Base-by-base conservation (phyloP, 108 stramenopile species). In the Skeletonema menzelii region DNA sequence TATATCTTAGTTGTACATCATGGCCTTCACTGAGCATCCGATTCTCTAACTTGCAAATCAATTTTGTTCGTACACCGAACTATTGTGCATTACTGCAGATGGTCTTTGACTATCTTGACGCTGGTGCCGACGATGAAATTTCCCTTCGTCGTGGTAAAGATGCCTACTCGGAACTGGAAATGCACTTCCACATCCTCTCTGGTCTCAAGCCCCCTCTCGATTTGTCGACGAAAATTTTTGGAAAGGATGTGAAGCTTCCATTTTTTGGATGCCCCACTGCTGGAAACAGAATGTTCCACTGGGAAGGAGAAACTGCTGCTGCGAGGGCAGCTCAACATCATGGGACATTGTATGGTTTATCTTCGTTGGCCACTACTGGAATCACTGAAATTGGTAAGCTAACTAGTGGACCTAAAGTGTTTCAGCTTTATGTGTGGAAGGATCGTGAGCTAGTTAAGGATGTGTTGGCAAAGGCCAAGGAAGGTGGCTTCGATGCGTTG, bases 361-460 rank as follows among this genome's bases (percentile, higher is more conserved):
- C 90, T 15, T 87, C 87, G 12, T 72, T 96, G 57, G 95, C 95
- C 0, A 96, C 95, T 0, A 94, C 95, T 30, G 90, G 90, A 19
- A 94, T 94, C 69, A 76, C 84, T 22, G 90, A 94, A 70, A 91
- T 96, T 76, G 88, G 86, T 30, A 69, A 85, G 47, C 44, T 93
- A 31, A 81, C 85, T 59, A 83, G 82, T 53, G 89, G 89, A 30
- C 95, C 95, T 2, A 94, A 94, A 66, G 93, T 96, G 10, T 96
- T 99, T 69, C 98, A 99, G 76, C 88, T 99, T 24, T 99, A 99
- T 85, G 97, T 99, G 6, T 97, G 96, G 95, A 96, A 96, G 70
- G 98, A 99, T 77, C 85, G 98, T 55, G 96, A 91, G 78, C 75
- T 99, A 30, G 96, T 96, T 20, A 92, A 89, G 71, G 94, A 97